phyloP scores from a whole-genome alignment of 2,329 filamentous ascomycete genomes.

The Parascedosporium putredinis region DNA sequence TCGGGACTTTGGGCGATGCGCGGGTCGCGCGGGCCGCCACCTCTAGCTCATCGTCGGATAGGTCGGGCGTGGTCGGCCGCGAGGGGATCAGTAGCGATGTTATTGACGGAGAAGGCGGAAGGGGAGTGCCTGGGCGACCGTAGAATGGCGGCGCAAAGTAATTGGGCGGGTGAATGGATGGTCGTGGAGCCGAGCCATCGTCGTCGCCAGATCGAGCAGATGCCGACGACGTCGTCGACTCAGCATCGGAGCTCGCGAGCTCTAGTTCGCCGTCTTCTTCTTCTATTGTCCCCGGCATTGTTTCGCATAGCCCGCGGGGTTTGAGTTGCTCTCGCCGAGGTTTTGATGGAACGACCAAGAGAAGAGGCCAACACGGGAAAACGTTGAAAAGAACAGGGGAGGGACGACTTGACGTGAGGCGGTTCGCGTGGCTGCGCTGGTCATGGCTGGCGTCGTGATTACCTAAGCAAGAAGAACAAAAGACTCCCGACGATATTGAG shows the following conservation, averaged over 20 bases:
- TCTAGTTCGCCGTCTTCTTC: conserved; percentile 2
- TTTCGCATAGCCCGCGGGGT: not conserved
- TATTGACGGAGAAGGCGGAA: conserved; percentile 84
- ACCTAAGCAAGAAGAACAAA: no score
- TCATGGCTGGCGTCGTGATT: no score
- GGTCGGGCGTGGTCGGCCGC: conserved; percentile 86
- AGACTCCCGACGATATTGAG: no score
- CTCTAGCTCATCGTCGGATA: conserved; percentile 74
- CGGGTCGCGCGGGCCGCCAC: conserved; percentile 74
- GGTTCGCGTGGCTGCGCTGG: no score
- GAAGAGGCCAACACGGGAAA: no score
- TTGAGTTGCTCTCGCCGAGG: not conserved
- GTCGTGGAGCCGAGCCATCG: not conserved
- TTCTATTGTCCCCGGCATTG: not conserved
- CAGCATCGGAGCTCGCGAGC: conserved; percentile 6
- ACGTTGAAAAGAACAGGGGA: no score
- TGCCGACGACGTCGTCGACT: conserved; percentile 6
- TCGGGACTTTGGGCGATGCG: conserved; percentile 88
- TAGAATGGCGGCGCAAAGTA: conserved; percentile 80
- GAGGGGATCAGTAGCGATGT: conserved; percentile 86
- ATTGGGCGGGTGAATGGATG: conserved; percentile 23
- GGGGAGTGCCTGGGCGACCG: conserved; percentile 86
- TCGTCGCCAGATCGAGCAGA: not conserved
- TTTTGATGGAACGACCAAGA: no score
- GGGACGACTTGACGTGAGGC: no score